These are phyloP conservation scores for Penicillium goetzii DNA, from an alignment of 495 filamentous ascomycete species.

Conservation along the genomic window DNA sequence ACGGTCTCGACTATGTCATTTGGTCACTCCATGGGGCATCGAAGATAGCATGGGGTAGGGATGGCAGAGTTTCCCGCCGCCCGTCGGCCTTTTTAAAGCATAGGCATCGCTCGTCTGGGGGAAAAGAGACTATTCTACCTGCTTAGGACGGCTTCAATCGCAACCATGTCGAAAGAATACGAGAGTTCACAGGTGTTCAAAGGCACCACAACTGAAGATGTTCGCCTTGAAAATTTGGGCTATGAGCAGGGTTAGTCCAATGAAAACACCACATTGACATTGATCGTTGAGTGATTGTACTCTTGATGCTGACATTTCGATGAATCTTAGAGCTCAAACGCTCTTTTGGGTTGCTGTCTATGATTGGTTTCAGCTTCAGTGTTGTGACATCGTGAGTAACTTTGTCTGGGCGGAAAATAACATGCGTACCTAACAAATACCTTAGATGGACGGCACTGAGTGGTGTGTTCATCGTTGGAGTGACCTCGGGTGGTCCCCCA, in stretches of 20 bases:
- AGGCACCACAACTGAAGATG: conserved; percentile 41
- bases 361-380: conserved; percentile 63
- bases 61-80: not conserved
- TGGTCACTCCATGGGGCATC: conserved; percentile 20
- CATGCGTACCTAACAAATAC: not conserved
- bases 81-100: conserved; percentile 14
- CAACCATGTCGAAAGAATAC: conserved; percentile 28
- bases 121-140: not conserved
- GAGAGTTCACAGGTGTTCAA: conserved; percentile 30
- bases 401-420: not conserved
- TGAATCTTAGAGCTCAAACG: conserved; percentile 54
- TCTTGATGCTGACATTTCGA: conserved; percentile 13
- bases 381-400: conserved; percentile 55
- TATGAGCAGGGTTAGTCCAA: conserved; percentile 52
- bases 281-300: not conserved
- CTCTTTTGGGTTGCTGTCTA: conserved; percentile 59
- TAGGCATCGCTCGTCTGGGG: not conserved
- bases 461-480: conserved; percentile 60
- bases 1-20: not conserved
- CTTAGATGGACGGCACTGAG: conserved; percentile 59
- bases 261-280: not conserved
- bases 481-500: conserved; percentile 57
- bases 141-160: not conserved
- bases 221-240: conserved; percentile 48
- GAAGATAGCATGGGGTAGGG: conserved; percentile 19